A percentile compares a stretch with the other conserved stretches of the same genome.
Conservation (phyloP, 139 green algal genomes). For the Dunaliella sp. region DNA sequence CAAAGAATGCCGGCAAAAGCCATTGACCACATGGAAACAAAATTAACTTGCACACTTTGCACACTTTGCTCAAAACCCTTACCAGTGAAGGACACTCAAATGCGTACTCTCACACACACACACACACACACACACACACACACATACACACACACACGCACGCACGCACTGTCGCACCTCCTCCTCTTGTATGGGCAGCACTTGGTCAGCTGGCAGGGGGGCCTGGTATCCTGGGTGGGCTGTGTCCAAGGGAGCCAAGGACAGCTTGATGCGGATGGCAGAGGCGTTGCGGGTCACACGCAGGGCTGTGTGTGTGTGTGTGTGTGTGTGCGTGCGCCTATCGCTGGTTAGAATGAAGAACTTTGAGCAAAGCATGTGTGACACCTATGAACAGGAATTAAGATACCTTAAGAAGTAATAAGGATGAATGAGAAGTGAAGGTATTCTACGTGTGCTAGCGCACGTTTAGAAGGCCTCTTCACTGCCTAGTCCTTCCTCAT, state of each 20-base stretch:
- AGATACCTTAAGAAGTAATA: no score
- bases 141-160: neutral
- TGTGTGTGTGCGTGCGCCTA: neutral
- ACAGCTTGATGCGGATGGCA: conserved; percentile 81
- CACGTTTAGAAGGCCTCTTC: neutral
- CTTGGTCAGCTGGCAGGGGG: conserved; percentile 40
- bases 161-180: neutral
- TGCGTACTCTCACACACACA: neutral
- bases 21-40: no score
- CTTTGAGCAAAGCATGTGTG: no score
- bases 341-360: no score
- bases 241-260: conserved; percentile 59
- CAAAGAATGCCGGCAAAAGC: no score
- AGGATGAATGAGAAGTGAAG: no score
- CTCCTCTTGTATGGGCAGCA: neutral
- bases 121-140: neutral
- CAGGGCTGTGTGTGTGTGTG: conserved; percentile 32
- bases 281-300: conserved; percentile 79
- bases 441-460: no score
- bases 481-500: no score
- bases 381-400: no score
- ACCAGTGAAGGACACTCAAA: no score
- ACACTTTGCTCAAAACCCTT: no score
- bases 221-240: conserved; percentile 70
- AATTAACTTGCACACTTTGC: no score